These are phyloP conservation scores for Glaciozyma martinii DNA, from an alignment of 768 basidiomycete genomes.

Conservation along the genomic window DNA sequence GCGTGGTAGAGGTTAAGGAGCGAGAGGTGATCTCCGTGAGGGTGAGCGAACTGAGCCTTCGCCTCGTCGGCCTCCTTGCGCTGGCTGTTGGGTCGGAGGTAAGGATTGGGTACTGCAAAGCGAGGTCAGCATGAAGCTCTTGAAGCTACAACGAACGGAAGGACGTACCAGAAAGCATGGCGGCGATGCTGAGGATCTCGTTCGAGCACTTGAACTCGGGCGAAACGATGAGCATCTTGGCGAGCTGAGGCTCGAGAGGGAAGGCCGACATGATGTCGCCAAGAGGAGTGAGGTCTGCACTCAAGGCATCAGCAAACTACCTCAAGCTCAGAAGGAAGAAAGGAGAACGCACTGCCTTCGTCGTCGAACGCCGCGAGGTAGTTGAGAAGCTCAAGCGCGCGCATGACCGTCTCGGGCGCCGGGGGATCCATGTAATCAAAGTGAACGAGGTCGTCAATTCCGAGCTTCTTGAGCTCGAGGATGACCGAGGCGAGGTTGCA, in stretches of 20 bases:
- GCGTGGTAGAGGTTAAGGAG: slow-evolving; percentile 92
- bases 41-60: slow-evolving; percentile 76
- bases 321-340: not conserved
- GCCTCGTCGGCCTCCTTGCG: slow-evolving; percentile 87
- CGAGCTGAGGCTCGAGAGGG: slow-evolving; percentile 94
- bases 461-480: slow-evolving; percentile 85
- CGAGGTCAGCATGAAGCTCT: not conserved
- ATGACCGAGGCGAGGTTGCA: slow-evolving; percentile 91
- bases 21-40: slow-evolving; percentile 93
- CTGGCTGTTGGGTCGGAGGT: slow-evolving; percentile 78
- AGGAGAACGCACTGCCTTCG: slow-evolving; percentile 52
- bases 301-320: not conserved
- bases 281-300: slow-evolving; percentile 58
- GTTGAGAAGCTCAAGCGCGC: slow-evolving; percentile 86
- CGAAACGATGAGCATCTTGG: slow-evolving; percentile 87
- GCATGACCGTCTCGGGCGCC: slow-evolving; percentile 93
- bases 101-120: slow-evolving; percentile 77
- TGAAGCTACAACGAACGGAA: not conserved
- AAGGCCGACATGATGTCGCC: slow-evolving; percentile 95
- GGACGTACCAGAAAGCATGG: slow-evolving; percentile 80
- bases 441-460: slow-evolving; percentile 73
- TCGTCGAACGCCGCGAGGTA: slow-evolving; percentile 87
- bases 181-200: slow-evolving; percentile 86
- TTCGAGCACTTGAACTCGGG: slow-evolving; percentile 94
- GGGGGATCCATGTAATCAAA: slow-evolving; percentile 59